phyloP scores from a whole-genome alignment of 176 grass and related monocot species.

The Musa beccarii region DNA sequence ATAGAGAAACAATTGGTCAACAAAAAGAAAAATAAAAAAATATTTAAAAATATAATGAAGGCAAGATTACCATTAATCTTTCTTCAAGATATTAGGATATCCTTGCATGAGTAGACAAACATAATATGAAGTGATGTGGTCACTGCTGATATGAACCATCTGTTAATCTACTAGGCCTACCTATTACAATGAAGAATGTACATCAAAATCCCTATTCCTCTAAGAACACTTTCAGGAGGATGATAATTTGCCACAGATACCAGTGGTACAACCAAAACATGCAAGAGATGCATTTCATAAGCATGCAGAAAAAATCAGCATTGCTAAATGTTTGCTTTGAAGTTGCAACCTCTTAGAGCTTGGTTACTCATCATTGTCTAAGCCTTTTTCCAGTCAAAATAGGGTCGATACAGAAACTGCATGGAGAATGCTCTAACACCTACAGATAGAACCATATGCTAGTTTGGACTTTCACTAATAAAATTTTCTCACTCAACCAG shows the following conservation, averaged over 20 bases:
- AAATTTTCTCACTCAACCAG: no score
- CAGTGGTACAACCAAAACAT: neutral
- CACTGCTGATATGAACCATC: neutral
- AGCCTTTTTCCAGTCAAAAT: neutral
- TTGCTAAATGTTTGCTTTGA: neutral
- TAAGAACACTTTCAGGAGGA: neutral
- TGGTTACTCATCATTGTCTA: neutral
- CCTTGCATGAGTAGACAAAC: neutral
- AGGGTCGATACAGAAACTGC: neutral
- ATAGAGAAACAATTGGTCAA: neutral
- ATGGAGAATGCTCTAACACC: neutral
- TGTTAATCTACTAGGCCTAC: neutral
- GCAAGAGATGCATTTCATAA: neutral
- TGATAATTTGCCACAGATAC: neutral
- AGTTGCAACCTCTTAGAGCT: neutral
- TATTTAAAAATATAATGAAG: no score
- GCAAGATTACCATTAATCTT: neutral
- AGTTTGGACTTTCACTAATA: neutral
- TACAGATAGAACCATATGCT: neutral
- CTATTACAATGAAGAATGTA: neutral
- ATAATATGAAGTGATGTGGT: neutral
- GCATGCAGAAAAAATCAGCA: neutral
- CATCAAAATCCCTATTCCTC: neutral
- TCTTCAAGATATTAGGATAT: neutral
- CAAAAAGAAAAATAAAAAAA: neutral